Percentiles rank a stretch among this genome's conserved stretches.
Conservation (phyloP, 1,284 basidiomycete genomes). For the Austroboletus novae-zelandiae region DNA sequence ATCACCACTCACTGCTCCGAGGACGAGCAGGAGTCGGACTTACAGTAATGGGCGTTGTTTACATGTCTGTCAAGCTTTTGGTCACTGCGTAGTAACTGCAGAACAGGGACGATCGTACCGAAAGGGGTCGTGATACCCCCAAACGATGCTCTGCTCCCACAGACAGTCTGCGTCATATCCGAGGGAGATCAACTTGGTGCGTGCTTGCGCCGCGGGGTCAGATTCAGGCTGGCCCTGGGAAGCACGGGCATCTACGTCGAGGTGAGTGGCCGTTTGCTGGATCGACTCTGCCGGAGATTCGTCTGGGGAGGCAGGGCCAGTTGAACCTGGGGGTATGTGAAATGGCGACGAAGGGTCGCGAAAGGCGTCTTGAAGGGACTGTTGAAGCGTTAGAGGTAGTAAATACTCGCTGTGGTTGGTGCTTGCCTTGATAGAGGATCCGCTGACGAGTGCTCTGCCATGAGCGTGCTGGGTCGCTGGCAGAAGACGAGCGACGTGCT, state of each 20-base stretch:
- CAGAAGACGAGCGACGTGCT: constrained; percentile 8
- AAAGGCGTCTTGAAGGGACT: constrained; percentile 59
- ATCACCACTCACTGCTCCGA: not conserved
- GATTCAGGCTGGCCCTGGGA: not conserved
- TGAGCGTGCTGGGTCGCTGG: not conserved
- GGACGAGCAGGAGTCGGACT: constrained; percentile 4
- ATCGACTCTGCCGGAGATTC: constrained; percentile 17
- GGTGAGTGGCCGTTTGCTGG: not conserved
- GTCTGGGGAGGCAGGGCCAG: constrained; percentile 60
- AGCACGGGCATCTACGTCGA: too few species aligned
- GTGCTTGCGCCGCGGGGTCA: constrained; percentile 38
- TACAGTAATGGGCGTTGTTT: constrained; percentile 73
- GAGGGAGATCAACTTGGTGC: constrained; percentile 40
- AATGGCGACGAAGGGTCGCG: constrained; percentile 65
- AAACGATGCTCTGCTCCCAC: constrained; percentile 69
- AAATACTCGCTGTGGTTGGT: not conserved
- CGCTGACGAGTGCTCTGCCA: constrained; percentile 18
- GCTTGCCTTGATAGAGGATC: constrained; percentile 30
- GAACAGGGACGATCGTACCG: constrained; percentile 45
- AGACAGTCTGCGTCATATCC: constrained; percentile 63
- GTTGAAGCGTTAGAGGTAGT: not conserved
- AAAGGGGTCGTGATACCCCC: constrained; percentile 77
- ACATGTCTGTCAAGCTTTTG: constrained; percentile 52
- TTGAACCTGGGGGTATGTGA: constrained; percentile 56
- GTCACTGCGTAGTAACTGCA: not conserved